Evolutionary conservation across 148 eudicot species (phyloP), one percentile per base, ranked within the genome.

Genomic region (Diospyros kaki): DNA sequence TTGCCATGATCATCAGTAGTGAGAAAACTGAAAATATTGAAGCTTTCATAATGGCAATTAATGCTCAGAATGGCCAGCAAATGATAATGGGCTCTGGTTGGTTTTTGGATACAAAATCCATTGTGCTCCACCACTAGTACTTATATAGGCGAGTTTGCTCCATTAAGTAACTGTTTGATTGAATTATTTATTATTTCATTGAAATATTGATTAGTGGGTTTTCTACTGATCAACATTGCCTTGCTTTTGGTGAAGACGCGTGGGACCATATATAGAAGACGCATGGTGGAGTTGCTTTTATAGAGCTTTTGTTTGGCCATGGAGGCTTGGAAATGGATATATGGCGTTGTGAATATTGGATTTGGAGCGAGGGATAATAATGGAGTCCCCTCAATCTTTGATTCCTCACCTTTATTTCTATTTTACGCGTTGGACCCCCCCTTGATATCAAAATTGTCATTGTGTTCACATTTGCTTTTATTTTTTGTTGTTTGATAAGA

Each of bases 11-110:
- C 28, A 82, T 55, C 52, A 65, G 52, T 4, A 39, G 15, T 43
- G 70, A 13, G 69, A 52, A 40, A 83, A 53, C 53, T 54, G 15
- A 6, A 45, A 18, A 58, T 66, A 58, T 77, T 69, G 72, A 80
- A 76, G 79, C 56, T 14, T 58, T 69, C 53, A 11, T 71, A 15
- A 15, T 63, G 2, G 45, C 17, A 43, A n/a, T 28, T 28, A 28
- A 28, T 28, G 28, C 28, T 28, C 28, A 28, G 28, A 28, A 28
- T 28, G 28, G 6, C 54, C 14, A 45, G n/a, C 58, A 17, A 46
- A 40, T 50, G 68, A 38, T 43, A 71, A 62, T 48, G 39, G 4
- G 41, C 7, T 69, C 5, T n/a, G 43, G 70, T 55, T 52, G 53
- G 15, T 11, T 18, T 64, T 3, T 64, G 50, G 50, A 14, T 15